A percentile compares a stretch with the other conserved stretches of the same genome.
Evolutionary conservation across 768 basidiomycete genomes (phyloP).

Genomic region (Mycena pura): DNA sequence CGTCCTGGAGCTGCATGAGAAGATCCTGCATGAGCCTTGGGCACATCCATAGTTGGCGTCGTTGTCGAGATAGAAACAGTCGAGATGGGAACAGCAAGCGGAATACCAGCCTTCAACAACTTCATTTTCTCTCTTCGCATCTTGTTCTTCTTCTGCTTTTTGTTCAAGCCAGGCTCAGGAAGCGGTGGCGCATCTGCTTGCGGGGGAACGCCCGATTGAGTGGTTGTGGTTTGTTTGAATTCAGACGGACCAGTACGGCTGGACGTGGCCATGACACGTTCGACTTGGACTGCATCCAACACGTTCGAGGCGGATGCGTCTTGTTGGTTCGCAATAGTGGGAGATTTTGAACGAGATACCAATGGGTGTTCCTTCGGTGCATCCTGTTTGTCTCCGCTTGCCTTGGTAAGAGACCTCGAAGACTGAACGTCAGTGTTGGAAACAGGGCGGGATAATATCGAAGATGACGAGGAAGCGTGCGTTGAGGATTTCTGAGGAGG

Average conservation of each 20-base stretch:
- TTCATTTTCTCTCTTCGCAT: slow-evolving; percentile 30
- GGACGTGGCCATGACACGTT: neutral
- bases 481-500: neutral
- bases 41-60: neutral
- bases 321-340: neutral
- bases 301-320: slow-evolving; percentile 3
- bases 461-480: neutral
- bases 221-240: neutral
- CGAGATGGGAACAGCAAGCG: neutral
- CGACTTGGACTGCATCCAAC: neutral
- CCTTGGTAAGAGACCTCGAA: no score
- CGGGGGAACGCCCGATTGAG: neutral
- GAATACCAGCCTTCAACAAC: slow-evolving; percentile 31
- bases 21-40: neutral
- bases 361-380: neutral
- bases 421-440: no score
- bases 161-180: slow-evolving; percentile 11
- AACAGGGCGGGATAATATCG: neutral
- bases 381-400: neutral
- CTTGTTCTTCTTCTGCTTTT: slow-evolving; percentile 35
- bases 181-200: neutral
- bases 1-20: neutral
- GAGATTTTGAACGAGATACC: neutral
- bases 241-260: neutral
- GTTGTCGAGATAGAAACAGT: neutral